Evolutionary conservation across 2,329 filamentous ascomycete species (phyloP).

Genomic region (Trichophyton simii): DNA sequence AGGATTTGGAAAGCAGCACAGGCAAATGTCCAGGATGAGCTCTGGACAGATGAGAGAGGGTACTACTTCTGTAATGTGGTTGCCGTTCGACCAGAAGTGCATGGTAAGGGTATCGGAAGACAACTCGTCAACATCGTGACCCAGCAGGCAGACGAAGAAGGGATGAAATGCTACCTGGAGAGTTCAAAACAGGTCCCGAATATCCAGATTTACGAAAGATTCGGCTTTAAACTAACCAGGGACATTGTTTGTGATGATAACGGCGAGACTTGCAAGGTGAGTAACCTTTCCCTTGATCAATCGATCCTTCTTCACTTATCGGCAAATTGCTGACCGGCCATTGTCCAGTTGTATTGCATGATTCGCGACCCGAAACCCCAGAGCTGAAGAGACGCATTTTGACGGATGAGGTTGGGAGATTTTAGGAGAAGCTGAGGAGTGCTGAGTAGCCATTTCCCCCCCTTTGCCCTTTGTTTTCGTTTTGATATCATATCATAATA

Average conservation of each 20-base stretch:
- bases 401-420: neutral
- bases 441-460: neutral
- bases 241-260: constrained; percentile 45
- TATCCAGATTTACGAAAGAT: constrained; percentile 54
- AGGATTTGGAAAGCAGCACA: constrained; percentile 61
- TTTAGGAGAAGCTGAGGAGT: neutral
- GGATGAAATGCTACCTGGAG: constrained; percentile 56
- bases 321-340: neutral
- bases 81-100: constrained; percentile 51
- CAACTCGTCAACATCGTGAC: constrained; percentile 53
- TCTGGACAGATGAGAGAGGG: constrained; percentile 54
- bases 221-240: constrained; percentile 62
- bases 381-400: neutral
- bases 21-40: constrained; percentile 44
- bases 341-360: constrained; percentile 13
- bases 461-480: neutral
- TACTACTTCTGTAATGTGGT: constrained; percentile 71
- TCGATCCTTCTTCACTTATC: neutral
- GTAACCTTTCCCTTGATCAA: neutral
- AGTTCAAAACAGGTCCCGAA: constrained; percentile 57
- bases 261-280: constrained; percentile 43
- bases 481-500: neutral
- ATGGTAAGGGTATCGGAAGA: constrained; percentile 55
- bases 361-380: constrained; percentile 9
- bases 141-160: constrained; percentile 50